phyloP scores from a whole-genome alignment of 495 filamentous ascomycete genomes.

The Cercophora sp. region DNA sequence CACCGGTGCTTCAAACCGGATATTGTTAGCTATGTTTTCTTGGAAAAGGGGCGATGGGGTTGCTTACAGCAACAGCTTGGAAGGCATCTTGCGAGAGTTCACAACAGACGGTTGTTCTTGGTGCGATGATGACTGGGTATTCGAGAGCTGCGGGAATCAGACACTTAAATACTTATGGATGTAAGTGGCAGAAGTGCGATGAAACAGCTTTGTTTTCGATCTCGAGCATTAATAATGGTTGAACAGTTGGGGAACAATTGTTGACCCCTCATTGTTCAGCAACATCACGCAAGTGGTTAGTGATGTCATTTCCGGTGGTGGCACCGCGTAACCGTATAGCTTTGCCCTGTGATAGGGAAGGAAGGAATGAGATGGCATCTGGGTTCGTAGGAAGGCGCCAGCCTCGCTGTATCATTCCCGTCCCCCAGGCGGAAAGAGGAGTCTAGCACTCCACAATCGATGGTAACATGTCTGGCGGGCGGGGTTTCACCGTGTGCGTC shows the following conservation, averaged over 20 bases:
- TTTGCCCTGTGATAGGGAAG: not conserved
- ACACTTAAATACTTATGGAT: too few species aligned
- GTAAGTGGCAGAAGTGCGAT: too few species aligned
- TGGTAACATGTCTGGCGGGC: too few species aligned
- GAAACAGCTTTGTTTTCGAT: not conserved
- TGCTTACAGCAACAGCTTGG: slow-evolving; percentile 38
- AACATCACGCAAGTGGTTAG: not conserved
- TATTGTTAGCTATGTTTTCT: not conserved
- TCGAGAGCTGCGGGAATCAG: too few species aligned
- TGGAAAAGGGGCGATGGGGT: not conserved
- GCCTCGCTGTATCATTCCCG: too few species aligned
- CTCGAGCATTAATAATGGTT: not conserved
- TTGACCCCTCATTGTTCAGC: not conserved
- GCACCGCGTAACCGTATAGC: not conserved
- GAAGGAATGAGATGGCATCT: not conserved
- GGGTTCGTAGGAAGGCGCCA: too few species aligned
- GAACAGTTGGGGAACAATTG: too few species aligned
- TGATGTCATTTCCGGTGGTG: not conserved
- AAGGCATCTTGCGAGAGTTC: slow-evolving; percentile 20
- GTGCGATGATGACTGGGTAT: too few species aligned
- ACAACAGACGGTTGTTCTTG: too few species aligned
- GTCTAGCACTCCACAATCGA: too few species aligned
- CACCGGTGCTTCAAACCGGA: slow-evolving; percentile 27
- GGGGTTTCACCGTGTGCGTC: too few species aligned
- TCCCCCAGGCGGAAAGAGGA: too few species aligned